phyloP scores from a whole-genome alignment of 75 land plant genomes.

The Picea glauca region DNA sequence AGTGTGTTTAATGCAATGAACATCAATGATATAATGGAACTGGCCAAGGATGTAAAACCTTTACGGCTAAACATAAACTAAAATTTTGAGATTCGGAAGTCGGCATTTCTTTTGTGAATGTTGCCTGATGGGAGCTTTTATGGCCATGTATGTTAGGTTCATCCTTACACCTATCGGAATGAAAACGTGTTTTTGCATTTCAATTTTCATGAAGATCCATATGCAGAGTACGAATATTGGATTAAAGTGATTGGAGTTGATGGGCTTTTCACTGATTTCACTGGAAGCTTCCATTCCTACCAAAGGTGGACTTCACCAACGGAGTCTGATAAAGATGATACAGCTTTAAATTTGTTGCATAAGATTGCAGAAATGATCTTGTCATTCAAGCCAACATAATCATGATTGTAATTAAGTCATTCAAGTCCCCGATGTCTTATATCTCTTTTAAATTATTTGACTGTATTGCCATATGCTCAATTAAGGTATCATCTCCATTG shows the following conservation, averaged over 20 bases:
- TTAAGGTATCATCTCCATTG: not conserved
- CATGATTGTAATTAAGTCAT: constrained; percentile 8
- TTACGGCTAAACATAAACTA: not conserved
- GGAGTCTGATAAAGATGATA: constrained; percentile 17
- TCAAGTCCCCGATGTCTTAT: not conserved
- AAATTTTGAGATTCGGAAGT: not conserved
- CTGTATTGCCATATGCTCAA: not conserved
- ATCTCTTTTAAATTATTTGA: not conserved
- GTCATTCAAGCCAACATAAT: constrained; percentile 5
- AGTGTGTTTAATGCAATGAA: not conserved
- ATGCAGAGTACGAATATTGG: constrained; percentile 82
- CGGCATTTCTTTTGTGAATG: not conserved
- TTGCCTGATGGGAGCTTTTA: not conserved
- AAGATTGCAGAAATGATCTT: constrained; percentile 41
- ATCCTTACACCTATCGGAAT: constrained; percentile 90
- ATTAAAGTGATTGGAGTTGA: constrained; percentile 69
- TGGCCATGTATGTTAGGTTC: constrained; percentile 54
- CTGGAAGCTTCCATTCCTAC: constrained; percentile 64
- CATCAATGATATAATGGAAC: not conserved
- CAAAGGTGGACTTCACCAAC: constrained; percentile 52
- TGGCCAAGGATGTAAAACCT: not conserved
- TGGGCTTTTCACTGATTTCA: constrained; percentile 95
- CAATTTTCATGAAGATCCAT: constrained; percentile 84
- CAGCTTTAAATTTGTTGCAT: constrained; percentile 27
- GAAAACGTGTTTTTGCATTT: constrained; percentile 71